A percentile compares a stretch with the other conserved stretches of the same genome.
Conservation (phyloP, 2,329 filamentous ascomycete genomes). For the Dactylellina cionopaga region DNA sequence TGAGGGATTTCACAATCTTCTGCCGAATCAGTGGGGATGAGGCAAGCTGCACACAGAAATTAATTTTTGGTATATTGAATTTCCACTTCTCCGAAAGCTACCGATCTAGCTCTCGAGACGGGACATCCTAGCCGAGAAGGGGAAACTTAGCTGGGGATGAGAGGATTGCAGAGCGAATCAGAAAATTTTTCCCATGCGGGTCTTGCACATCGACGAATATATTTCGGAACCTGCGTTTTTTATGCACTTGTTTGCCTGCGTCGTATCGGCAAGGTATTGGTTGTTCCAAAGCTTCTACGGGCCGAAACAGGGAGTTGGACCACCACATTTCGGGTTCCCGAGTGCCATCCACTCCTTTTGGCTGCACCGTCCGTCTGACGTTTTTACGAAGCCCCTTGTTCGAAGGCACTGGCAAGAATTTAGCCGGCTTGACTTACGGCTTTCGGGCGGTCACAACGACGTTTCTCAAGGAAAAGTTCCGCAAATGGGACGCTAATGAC, state of each 20-base stretch:
- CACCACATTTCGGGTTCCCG: slow-evolving; percentile 44
- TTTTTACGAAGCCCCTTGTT: slow-evolving; percentile 11
- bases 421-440: slow-evolving; percentile 45
- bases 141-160: slow-evolving; percentile 33
- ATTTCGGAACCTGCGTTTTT: slow-evolving; percentile 41
- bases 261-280: slow-evolving; percentile 46
- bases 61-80: slow-evolving; percentile 11
- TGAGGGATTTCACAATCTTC: slow-evolving; percentile 46
- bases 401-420: slow-evolving; percentile 34
- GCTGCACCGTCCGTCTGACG: slow-evolving; percentile 21
- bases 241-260: slow-evolving; percentile 6
- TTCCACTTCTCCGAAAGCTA: slow-evolving; percentile 52
- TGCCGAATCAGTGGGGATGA: slow-evolving; percentile 35
- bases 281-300: slow-evolving; percentile 23
- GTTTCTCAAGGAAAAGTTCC: slow-evolving; percentile 25
- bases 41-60: background rate
- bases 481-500: slow-evolving; percentile 25
- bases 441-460: slow-evolving; percentile 32
- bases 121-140: slow-evolving; percentile 47
- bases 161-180: slow-evolving; percentile 35
- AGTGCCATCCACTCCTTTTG: background rate
- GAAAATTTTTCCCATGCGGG: slow-evolving; percentile 51
- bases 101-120: slow-evolving; percentile 47
- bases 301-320: slow-evolving; percentile 50
- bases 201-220: slow-evolving; percentile 50